Base-by-base conservation (phyloP, 192 early-diverging fungal species). In the Podila horticola region DNA sequence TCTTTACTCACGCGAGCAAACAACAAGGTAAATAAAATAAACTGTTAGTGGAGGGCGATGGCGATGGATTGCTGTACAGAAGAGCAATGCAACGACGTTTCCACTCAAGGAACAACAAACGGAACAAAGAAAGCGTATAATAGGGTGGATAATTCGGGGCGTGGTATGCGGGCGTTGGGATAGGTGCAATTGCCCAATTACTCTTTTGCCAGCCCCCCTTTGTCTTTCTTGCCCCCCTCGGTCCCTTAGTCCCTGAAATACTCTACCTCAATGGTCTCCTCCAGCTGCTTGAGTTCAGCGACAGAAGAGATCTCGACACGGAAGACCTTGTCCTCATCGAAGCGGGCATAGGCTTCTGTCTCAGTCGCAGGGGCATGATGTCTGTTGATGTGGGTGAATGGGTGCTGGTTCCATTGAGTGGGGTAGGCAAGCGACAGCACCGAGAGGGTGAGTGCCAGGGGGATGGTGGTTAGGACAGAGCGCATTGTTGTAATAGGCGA, bases 301-400 rank as follows among this genome's bases (percentile, higher is more conserved):
- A 73, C 10, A 33, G 77, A 61, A 8, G 77, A 72, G n/a, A 81
- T 61, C 48, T 81, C 66, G 17, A 81, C 41, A 7, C 77, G 70
- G 26, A 81, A 52, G 58, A 81, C 77, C 57, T 69, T 66, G 28
- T 81, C 66, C 10, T 73, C 57, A 58, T 81, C 77, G 49, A 81
- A 81, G 17, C 77, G 77, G 45, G 71, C 77, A 65, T 81, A 81
- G 29, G 49, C 77, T 22, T 26, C 52, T 1, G 34, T 36, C 24
- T 55, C 52, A 4, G 6, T 24, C 6, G 12, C 22, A 22, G 52
- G 2, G 52, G 24, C n/a, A 55, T 26, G 52, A 26, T 55, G 52
- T 26, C 8, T n/a, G 52, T 55, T 55, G 52, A 26, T 24, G 52
- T 24, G 24, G 52, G 52, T 55, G 24, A 55, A 26, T 55, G 20